Conservation (phyloP, 2,329 filamentous ascomycete species). For the Xylaria sp. region DNA sequence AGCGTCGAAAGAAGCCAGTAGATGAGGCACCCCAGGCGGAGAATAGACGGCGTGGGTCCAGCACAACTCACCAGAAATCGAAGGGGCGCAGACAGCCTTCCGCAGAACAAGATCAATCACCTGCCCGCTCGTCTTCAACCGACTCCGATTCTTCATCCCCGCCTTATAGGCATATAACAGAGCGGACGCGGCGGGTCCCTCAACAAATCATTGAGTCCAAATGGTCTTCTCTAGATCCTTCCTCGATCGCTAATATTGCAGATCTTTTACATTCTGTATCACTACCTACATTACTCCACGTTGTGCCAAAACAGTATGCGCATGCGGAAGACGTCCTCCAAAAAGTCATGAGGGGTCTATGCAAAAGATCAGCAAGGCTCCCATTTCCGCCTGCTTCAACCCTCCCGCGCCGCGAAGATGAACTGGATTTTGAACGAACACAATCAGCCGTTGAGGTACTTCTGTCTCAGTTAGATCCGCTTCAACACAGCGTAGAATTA, state of each 20-base stretch:
- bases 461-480: slow-evolving; percentile 69
- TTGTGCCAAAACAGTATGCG: slow-evolving; percentile 60
- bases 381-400: slow-evolving; percentile 71
- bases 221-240: slow-evolving; percentile 68
- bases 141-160: slow-evolving; percentile 43
- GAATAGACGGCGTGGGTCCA: slow-evolving; percentile 6
- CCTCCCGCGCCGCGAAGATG: slow-evolving; percentile 61
- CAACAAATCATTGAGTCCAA: slow-evolving; percentile 73
- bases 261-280: slow-evolving; percentile 68
- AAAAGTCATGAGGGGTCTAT: slow-evolving; percentile 64
- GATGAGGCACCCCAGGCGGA: slow-evolving; percentile 22
- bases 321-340: slow-evolving; percentile 67
- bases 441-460: slow-evolving; percentile 67
- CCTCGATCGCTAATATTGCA: slow-evolving; percentile 65
- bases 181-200: slow-evolving; percentile 65
- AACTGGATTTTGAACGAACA: slow-evolving; percentile 74
- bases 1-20: slow-evolving; percentile 26
- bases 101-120: slow-evolving; percentile 29
- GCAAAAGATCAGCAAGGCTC: slow-evolving; percentile 68
- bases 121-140: slow-evolving; percentile 41
- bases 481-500: slow-evolving; percentile 70
- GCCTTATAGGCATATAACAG: slow-evolving; percentile 62
- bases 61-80: slow-evolving; percentile 13
- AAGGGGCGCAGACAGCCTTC: slow-evolving; percentile 24
- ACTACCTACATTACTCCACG: slow-evolving; percentile 68